These are phyloP conservation scores for Naematelia encephala DNA, from an alignment of 768 basidiomycete species.

Conservation along the genomic window DNA sequence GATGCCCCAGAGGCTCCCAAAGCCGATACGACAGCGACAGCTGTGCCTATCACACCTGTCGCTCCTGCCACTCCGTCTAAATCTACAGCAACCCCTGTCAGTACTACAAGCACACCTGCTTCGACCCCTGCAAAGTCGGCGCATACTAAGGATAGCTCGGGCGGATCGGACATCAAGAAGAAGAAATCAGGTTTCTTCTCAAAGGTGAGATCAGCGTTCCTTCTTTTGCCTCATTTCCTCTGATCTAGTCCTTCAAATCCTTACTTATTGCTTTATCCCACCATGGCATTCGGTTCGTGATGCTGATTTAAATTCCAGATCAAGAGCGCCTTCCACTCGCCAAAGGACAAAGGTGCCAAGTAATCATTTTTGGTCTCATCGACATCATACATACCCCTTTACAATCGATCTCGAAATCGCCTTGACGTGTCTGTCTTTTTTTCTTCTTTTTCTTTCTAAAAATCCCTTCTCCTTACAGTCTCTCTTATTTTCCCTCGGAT, in stretches of 20 bases:
- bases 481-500: no score
- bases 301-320: slow-evolving; percentile 18
- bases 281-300: neutral
- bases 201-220: slow-evolving; percentile 34
- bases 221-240: no score
- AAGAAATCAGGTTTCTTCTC: slow-evolving; percentile 45
- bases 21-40: slow-evolving; percentile 11
- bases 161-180: slow-evolving; percentile 35
- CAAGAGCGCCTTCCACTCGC: slow-evolving; percentile 38
- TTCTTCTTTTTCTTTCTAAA: no score
- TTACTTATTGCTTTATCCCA: no score
- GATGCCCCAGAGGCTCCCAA: slow-evolving; percentile 7
- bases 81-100: slow-evolving; percentile 17
- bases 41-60: slow-evolving; percentile 4
- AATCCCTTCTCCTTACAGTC: no score
- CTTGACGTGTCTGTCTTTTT: no score
- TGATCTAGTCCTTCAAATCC: no score
- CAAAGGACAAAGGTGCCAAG: slow-evolving; percentile 42
- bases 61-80: slow-evolving; percentile 36
- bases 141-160: slow-evolving; percentile 17
- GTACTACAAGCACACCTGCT: slow-evolving; percentile 29
- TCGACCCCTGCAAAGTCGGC: slow-evolving; percentile 33
- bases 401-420: neutral
- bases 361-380: slow-evolving; percentile 7
- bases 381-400: neutral